These are phyloP conservation scores for Ogataea wickerhamii DNA, from an alignment of 805 yeast species.

Conservation along the genomic window DNA sequence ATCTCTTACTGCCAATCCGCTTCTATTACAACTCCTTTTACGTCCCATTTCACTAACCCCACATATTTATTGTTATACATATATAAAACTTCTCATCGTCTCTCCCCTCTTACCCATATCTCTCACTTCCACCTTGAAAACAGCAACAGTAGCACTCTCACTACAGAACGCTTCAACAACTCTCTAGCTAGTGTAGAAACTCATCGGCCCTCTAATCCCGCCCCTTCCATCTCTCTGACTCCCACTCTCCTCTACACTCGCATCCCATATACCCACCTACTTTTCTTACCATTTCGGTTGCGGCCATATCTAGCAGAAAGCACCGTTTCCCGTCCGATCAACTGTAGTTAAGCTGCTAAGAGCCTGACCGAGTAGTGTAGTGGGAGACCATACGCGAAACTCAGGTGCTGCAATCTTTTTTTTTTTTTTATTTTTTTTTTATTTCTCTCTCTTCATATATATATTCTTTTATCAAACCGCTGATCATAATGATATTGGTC, in stretches of 20 bases:
- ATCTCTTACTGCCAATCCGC: no score
- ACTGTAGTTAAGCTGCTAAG: conserved; percentile 56
- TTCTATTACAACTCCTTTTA: no score
- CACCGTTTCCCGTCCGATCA: conserved; percentile 63
- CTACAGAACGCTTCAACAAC: no score
- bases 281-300: conserved; percentile 35
- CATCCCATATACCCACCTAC: conserved; percentile 7
- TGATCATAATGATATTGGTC: no score
- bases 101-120: no score
- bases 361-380: conserved; percentile 56
- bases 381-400: conserved; percentile 59
- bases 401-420: conserved; percentile 41
- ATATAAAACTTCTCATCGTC: no score
- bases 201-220: no score
- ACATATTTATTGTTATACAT: no score
- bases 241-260: neutral
- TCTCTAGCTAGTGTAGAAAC: no score
- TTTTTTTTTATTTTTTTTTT: conserved; percentile 6
- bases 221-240: neutral
- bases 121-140: no score
- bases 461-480: neutral
- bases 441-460: neutral
- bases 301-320: conserved; percentile 59
- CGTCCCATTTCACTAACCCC: no score
- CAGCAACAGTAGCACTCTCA: no score